These are phyloP conservation scores for Cajanus cajan DNA, from an alignment of 306 rosid species.

Conservation along the genomic window DNA sequence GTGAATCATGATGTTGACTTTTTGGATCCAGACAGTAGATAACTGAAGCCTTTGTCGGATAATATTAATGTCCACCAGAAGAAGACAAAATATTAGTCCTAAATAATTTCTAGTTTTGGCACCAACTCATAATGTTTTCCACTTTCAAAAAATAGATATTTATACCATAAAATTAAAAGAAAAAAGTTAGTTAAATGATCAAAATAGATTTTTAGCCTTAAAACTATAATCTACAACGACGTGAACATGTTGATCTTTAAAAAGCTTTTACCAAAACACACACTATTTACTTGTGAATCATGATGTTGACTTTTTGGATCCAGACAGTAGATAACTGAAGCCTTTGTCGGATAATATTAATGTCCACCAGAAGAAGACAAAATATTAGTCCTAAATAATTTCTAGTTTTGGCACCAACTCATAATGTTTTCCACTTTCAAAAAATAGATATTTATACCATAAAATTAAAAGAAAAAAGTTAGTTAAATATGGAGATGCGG, in stretches of 20 bases:
- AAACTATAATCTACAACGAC: neutral
- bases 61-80: neutral
- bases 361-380: neutral
- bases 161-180: neutral
- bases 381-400: neutral
- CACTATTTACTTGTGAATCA: too few relatives aligned
- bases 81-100: neutral
- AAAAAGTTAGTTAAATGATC: too few relatives aligned
- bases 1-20: too few relatives aligned
- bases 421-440: neutral
- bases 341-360: neutral
- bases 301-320: too few relatives aligned
- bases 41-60: neutral
- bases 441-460: too few relatives aligned
- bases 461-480: too few relatives aligned
- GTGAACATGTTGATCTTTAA: neutral
- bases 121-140: neutral
- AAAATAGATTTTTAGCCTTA: too few relatives aligned
- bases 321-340: too few relatives aligned
- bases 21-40: too few relatives aligned
- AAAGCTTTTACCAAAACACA: too few relatives aligned
- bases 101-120: neutral
- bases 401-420: neutral
- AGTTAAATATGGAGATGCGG: slow-evolving; percentile 65
- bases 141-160: neutral